Evolutionary conservation across 2,329 filamentous ascomycete species (phyloP).

Genomic region (Penicillium expansum): DNA sequence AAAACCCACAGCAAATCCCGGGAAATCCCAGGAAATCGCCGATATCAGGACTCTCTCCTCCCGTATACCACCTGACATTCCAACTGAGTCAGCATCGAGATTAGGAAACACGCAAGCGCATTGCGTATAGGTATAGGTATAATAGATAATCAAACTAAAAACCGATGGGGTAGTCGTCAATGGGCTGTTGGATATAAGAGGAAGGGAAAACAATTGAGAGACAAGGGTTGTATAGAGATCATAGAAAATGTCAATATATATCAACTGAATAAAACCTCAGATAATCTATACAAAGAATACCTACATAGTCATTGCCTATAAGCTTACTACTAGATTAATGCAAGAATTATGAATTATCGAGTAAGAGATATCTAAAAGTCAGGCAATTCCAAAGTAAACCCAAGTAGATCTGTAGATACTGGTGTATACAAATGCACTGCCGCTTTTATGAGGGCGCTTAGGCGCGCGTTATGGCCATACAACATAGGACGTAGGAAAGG

Average conservation of each 20-base stretch:
- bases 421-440: too few relatives aligned
- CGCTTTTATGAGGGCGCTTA: too few relatives aligned
- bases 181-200: too few relatives aligned
- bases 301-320: too few relatives aligned
- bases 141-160: not conserved
- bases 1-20: not conserved
- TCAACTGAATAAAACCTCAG: not conserved
- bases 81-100: not conserved
- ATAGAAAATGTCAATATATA: not conserved
- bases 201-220: not conserved
- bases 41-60: not conserved
- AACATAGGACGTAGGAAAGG: too few relatives aligned
- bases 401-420: too few relatives aligned
- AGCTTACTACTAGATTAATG: too few relatives aligned
- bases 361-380: not conserved
- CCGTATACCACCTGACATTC: slow-evolving; percentile 2
- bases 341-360: not conserved
- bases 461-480: too few relatives aligned
- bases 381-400: not conserved
- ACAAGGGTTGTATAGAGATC: not conserved
- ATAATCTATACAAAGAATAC: too few relatives aligned
- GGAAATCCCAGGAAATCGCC: not conserved
- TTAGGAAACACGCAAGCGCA: not conserved
- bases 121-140: not conserved
- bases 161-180: not conserved